These are phyloP conservation scores for Russula lepida DNA, from an alignment of 768 basidiomycete genomes.

Conservation along the genomic window DNA sequence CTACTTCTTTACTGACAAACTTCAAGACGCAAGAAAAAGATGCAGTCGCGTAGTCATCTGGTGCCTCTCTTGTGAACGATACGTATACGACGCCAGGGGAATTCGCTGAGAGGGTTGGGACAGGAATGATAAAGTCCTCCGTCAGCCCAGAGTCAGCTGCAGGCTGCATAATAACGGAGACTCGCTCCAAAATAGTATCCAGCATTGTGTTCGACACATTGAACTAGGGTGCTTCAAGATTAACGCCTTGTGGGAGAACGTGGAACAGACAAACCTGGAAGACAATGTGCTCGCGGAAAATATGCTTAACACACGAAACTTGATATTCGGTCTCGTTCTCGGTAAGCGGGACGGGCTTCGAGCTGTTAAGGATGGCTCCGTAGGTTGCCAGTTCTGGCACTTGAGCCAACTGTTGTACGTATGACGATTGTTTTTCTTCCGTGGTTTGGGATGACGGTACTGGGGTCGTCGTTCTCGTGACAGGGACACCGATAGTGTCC, in stretches of 20 bases:
- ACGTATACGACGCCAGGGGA: slow-evolving; percentile 89
- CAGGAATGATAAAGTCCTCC: slow-evolving; percentile 92
- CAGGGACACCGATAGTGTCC: slow-evolving; percentile 74
- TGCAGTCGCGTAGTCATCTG: slow-evolving; percentile 67
- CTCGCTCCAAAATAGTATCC: slow-evolving; percentile 90
- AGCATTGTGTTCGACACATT: slow-evolving; percentile 96
- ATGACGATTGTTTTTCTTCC: slow-evolving; percentile 82
- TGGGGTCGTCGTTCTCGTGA: slow-evolving; percentile 46
- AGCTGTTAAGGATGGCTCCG: slow-evolving; percentile 77
- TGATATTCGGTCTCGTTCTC: slow-evolving; percentile 98
- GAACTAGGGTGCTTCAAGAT: slow-evolving; percentile 47
- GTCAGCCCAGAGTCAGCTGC: slow-evolving; percentile 64
- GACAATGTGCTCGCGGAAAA: slow-evolving; percentile 90
- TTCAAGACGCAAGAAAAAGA: slow-evolving; percentile 89
- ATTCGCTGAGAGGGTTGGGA: slow-evolving; percentile 56
- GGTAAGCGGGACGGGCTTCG: slow-evolving; percentile 74
- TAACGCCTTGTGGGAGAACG: neutral
- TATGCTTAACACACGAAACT: slow-evolving; percentile 92
- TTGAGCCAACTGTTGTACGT: slow-evolving; percentile 74
- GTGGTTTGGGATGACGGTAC: slow-evolving; percentile 71
- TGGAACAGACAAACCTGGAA: slow-evolving; percentile 66
- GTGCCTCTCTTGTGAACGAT: slow-evolving; percentile 79
- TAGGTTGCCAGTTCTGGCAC: slow-evolving; percentile 82
- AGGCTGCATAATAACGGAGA: slow-evolving; percentile 88
- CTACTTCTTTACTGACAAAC: slow-evolving; percentile 95